Evolutionary conservation across 176 grass and related monocot genomes (phyloP).

Genomic region (Panicum miliaceum): DNA sequence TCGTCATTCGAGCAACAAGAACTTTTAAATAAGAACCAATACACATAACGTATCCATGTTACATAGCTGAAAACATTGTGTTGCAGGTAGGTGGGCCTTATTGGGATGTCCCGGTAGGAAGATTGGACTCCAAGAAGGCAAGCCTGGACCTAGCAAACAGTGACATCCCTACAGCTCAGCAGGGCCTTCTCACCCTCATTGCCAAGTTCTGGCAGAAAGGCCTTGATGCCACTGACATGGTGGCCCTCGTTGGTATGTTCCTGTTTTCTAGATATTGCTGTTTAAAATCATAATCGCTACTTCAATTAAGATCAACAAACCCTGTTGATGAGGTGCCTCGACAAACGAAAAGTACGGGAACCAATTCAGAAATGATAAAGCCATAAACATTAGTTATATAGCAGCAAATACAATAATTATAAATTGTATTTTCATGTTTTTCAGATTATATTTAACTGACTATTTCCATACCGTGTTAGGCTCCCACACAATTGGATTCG

Average conservation of each 20-base stretch:
- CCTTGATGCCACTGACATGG: conserved; percentile 91
- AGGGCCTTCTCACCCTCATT: conserved; percentile 79
- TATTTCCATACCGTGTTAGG: conserved; percentile 29
- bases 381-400: neutral
- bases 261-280: neutral
- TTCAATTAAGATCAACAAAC: neutral
- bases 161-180: conserved; percentile 80
- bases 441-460: neutral
- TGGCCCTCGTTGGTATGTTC: conserved; percentile 87
- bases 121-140: conserved; percentile 82
- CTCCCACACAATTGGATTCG: conserved; percentile 88
- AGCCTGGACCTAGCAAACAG: conserved; percentile 84
- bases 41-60: neutral
- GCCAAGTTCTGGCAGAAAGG: conserved; percentile 94
- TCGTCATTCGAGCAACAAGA: neutral
- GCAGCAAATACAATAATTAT: neutral
- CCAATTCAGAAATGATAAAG: neutral
- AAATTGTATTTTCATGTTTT: neutral
- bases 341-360: neutral
- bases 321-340: neutral
- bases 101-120: conserved; percentile 95
- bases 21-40: conserved; percentile 10
- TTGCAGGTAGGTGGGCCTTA: conserved; percentile 91
- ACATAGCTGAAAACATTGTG: neutral
- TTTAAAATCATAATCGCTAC: neutral